Conservation (phyloP, 2,329 filamentous ascomycete species). For the Annulohypoxylon truncatum region DNA sequence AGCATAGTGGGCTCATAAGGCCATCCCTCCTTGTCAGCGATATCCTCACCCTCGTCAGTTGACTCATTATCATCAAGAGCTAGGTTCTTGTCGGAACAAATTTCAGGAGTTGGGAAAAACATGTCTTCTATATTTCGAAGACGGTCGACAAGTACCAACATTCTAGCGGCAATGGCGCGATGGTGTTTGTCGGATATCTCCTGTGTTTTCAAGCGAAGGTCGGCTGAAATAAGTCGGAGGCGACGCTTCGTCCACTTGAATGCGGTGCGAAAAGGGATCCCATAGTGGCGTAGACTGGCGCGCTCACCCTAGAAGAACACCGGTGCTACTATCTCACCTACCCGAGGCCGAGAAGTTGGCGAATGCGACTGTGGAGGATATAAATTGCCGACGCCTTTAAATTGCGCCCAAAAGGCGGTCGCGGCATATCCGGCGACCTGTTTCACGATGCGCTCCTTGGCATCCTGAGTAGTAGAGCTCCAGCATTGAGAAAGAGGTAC, state of each 20-base stretch:
- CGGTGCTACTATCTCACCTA: conserved; percentile 46
- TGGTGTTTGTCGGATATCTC: conserved; percentile 12
- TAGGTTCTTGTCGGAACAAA: not conserved
- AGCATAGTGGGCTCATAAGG: conserved; percentile 44
- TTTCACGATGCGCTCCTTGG: conserved; percentile 48
- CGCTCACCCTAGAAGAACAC: conserved; percentile 49
- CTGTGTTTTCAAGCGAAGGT: conserved; percentile 37
- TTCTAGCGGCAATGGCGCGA: conserved; percentile 20
- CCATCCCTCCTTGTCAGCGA: not conserved
- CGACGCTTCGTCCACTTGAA: conserved; percentile 40
- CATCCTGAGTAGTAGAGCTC: conserved; percentile 33
- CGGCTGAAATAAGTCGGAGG: conserved; percentile 33
- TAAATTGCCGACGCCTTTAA: conserved; percentile 48
- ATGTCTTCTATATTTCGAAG: conserved; percentile 38
- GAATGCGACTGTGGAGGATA: conserved; percentile 30
- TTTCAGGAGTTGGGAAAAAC: conserved; percentile 28
- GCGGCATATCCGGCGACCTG: conserved; percentile 45
- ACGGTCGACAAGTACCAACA: conserved; percentile 36
- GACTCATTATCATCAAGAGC: conserved; percentile 5
- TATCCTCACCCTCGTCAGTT: conserved; percentile 10
- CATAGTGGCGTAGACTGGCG: conserved; percentile 24
- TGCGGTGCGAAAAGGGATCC: conserved; percentile 38
- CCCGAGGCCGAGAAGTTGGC: conserved; percentile 1
- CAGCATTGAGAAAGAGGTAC: conserved; percentile 45
- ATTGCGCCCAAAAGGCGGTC: conserved; percentile 34